Evolutionary conservation across 2,329 filamentous ascomycete genomes (phyloP).

Genomic region (Neobulgaria alba): DNA sequence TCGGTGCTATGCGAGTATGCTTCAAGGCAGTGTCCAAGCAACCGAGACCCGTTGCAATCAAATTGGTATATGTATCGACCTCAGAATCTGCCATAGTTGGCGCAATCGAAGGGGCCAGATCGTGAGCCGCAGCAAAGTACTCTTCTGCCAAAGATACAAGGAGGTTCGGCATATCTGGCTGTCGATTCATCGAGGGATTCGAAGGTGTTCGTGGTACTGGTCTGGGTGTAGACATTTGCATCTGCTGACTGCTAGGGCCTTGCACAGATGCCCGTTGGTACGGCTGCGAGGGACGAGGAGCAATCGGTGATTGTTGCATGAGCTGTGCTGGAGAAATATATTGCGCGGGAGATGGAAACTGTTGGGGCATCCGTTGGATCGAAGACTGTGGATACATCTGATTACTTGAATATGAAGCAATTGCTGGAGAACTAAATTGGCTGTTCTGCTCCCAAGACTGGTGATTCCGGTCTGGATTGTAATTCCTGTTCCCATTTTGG

Average conservation of each 20-base stretch:
- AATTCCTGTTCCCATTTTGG: too few relatives aligned
- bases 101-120: constrained; percentile 41
- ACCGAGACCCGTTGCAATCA: constrained; percentile 63
- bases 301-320: constrained; percentile 14
- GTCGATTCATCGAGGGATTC: constrained; percentile 2
- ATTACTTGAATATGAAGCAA: too few relatives aligned
- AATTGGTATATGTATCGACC: constrained; percentile 59
- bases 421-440: too few relatives aligned
- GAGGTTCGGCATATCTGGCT: constrained; percentile 30
- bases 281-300: constrained; percentile 10
- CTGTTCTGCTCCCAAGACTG: too few relatives aligned
- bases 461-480: too few relatives aligned
- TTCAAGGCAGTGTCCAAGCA: constrained; percentile 65
- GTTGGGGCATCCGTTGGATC: constrained; percentile 8
- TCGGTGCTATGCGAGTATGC: constrained; percentile 47
- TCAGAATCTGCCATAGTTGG: constrained; percentile 39
- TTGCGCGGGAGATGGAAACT: constrained; percentile 9
- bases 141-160: constrained; percentile 68
- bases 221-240: constrained; percentile 5
- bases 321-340: constrained; percentile 28
- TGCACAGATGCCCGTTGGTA: constrained; percentile 10
- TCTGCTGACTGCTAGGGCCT: constrained; percentile 5
- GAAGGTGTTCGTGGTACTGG: constrained; percentile 7
- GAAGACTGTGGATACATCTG: constrained; percentile 6
- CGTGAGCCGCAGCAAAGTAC: constrained; percentile 59